These are phyloP conservation scores for Cladophialophora immunda DNA, from an alignment of 2,329 filamentous ascomycete genomes.

Conservation along the genomic window DNA sequence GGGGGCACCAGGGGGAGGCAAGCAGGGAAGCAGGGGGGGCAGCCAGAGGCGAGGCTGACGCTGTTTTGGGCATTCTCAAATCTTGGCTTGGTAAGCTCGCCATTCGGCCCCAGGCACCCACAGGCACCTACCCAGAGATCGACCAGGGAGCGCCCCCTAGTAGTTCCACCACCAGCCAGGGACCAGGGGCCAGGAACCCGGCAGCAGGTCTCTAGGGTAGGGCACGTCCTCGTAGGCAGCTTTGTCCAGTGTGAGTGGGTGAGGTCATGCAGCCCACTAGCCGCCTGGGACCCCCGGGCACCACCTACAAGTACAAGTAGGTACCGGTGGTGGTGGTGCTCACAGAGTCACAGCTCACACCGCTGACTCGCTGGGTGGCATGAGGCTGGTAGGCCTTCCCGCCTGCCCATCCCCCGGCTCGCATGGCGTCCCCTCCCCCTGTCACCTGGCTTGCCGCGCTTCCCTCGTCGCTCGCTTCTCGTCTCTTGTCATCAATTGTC, in stretches of 20 bases:
- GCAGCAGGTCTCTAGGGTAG: background rate
- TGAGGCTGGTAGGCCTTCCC: background rate
- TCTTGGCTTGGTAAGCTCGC: background rate
- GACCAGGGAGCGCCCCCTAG: background rate
- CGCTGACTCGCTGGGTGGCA: background rate
- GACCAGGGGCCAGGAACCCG: conserved; percentile 1
- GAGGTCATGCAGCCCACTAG: background rate
- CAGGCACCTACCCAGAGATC: background rate
- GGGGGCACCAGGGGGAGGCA: background rate
- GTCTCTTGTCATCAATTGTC: conserved; percentile 3
- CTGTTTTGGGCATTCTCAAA: conserved; percentile 13
- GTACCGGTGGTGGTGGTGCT: background rate
- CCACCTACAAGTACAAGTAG: background rate
- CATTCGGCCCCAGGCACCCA: background rate
- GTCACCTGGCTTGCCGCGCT: conserved; percentile 3
- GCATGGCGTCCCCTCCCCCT: background rate
- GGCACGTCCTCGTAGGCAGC: background rate
- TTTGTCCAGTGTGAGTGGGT: background rate
- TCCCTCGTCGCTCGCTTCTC: conserved; percentile 2
- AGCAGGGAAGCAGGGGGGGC: background rate
- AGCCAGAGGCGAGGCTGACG: conserved; percentile 28
- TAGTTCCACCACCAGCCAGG: background rate
- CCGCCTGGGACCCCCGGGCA: background rate
- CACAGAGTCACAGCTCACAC: background rate
- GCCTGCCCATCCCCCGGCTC: background rate